A percentile compares a stretch with the other conserved stretches of the same genome.
Evolutionary conservation across 2,329 filamentous ascomycete species (phyloP).

Genomic region (Trichoderma asperellum): DNA sequence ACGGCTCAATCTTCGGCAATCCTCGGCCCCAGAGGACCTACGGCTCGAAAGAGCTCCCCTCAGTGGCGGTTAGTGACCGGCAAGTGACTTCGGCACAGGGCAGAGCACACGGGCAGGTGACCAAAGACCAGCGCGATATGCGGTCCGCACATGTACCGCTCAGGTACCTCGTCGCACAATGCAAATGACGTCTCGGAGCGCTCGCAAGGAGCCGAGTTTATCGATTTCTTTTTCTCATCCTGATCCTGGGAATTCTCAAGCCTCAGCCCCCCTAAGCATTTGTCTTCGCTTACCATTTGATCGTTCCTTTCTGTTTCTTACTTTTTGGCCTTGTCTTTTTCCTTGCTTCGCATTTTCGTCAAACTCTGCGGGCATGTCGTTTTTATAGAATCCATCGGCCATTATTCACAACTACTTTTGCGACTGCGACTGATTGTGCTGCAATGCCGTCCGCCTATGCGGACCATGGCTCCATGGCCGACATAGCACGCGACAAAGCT

Average conservation of each 20-base stretch:
- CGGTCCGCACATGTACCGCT: neutral
- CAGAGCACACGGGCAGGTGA: neutral
- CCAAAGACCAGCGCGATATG: neutral
- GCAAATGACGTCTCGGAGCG: constrained; percentile 4
- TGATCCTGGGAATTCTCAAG: constrained; percentile 7
- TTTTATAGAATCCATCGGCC: constrained; percentile 9
- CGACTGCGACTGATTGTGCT: constrained; percentile 14
- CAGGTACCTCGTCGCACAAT: neutral
- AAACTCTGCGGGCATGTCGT: constrained; percentile 26
- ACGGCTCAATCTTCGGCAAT: constrained; percentile 32
- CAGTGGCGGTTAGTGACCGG: constrained; percentile 16
- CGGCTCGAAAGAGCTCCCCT: constrained; percentile 14
- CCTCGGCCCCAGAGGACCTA: constrained; percentile 29
- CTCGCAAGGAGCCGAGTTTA: constrained; percentile 15
- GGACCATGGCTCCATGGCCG: constrained; percentile 63
- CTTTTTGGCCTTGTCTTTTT: neutral
- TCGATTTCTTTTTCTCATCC: constrained; percentile 19
- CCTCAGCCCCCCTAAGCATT: constrained; percentile 7
- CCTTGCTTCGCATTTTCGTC: neutral
- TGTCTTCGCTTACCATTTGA: constrained; percentile 4
- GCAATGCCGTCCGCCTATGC: constrained; percentile 60
- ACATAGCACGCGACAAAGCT: constrained; percentile 47
- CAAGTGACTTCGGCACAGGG: constrained; percentile 3
- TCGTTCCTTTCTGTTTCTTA: neutral
- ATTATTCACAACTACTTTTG: neutral